phyloP scores from a whole-genome alignment of 352 stramenopile genomes.

The Phytophthora vignae region DNA sequence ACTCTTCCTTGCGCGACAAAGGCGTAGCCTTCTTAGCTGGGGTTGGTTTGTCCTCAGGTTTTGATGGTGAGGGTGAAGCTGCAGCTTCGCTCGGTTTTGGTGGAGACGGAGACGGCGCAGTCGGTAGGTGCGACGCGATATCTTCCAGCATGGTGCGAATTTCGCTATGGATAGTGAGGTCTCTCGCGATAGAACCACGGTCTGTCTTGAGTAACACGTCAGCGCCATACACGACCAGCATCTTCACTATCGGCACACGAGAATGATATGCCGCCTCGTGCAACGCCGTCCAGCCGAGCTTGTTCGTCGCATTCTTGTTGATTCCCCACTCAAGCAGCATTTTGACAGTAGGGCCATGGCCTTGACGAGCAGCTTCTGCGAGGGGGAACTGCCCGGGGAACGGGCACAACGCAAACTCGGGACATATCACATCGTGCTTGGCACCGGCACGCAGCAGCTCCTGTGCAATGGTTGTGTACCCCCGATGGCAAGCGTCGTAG shows the following conservation, averaged over 20 bases:
- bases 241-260: conserved; percentile 74
- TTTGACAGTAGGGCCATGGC: conserved; percentile 68
- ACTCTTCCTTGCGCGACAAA: conserved; percentile 84
- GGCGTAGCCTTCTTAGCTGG: conserved; percentile 43
- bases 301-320: conserved; percentile 83
- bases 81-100: conserved; percentile 15
- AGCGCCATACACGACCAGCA: conserved; percentile 80
- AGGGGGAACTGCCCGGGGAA: conserved; percentile 74
- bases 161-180: conserved; percentile 84
- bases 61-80: conserved; percentile 29
- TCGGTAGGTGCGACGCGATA: conserved; percentile 51
- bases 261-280: conserved; percentile 86
- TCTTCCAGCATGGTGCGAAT: conserved; percentile 84
- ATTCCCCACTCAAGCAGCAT: conserved; percentile 80
- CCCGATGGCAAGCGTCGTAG: conserved; percentile 80
- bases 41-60: conserved; percentile 45
- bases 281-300: conserved; percentile 78
- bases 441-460: conserved; percentile 76
- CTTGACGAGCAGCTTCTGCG: conserved; percentile 77
- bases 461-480: conserved; percentile 64
- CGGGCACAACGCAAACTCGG: conserved; percentile 82
- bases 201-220: conserved; percentile 72
- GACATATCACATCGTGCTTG: conserved; percentile 70
- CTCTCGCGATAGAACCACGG: conserved; percentile 71
- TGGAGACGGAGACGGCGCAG: conserved; percentile 24